These are phyloP conservation scores for Cyclaneusma minus DNA, from an alignment of 2,329 filamentous ascomycete genomes.

Conservation along the genomic window DNA sequence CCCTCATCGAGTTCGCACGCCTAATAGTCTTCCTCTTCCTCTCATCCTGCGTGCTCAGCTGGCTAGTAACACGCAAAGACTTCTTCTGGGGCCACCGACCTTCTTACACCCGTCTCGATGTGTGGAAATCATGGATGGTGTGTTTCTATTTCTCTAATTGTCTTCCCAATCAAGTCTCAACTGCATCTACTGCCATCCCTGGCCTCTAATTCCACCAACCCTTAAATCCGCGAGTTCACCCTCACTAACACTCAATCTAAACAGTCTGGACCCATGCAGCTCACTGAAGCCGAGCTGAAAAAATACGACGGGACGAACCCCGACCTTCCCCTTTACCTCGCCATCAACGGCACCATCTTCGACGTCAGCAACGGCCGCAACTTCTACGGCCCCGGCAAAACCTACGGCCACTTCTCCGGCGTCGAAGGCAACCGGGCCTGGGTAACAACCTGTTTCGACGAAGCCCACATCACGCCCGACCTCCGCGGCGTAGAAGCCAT, in stretches of 20 bases:
- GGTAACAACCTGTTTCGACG: conserved; percentile 82
- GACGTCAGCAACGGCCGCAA: conserved; percentile 57
- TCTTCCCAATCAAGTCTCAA: too few species aligned
- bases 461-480: conserved; percentile 64
- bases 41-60: conserved; percentile 11
- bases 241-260: too few species aligned
- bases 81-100: conserved; percentile 15
- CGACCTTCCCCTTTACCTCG: conserved; percentile 69
- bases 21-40: conserved; percentile 15
- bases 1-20: too few species aligned
- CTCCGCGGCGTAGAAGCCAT: conserved; percentile 77
- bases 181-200: too few species aligned
- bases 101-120: conserved; percentile 10
- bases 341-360: conserved; percentile 77
- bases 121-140: conserved; percentile 14
- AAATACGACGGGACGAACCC: conserved; percentile 66
- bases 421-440: conserved; percentile 77
- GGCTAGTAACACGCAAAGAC: conserved; percentile 17
- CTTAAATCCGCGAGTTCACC: too few species aligned
- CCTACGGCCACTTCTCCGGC: conserved; percentile 77
- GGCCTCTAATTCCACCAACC: too few species aligned
- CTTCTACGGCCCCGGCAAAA: conserved; percentile 71
- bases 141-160: too few species aligned
- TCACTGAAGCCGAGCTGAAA: conserved; percentile 62
- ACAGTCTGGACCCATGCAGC: conserved; percentile 43